Percentiles rank a stretch among this genome's conserved stretches.
These are phyloP conservation scores for Nothophoma quercina DNA, from an alignment of 2,329 filamentous ascomycete genomes.

Conservation along the genomic window DNA sequence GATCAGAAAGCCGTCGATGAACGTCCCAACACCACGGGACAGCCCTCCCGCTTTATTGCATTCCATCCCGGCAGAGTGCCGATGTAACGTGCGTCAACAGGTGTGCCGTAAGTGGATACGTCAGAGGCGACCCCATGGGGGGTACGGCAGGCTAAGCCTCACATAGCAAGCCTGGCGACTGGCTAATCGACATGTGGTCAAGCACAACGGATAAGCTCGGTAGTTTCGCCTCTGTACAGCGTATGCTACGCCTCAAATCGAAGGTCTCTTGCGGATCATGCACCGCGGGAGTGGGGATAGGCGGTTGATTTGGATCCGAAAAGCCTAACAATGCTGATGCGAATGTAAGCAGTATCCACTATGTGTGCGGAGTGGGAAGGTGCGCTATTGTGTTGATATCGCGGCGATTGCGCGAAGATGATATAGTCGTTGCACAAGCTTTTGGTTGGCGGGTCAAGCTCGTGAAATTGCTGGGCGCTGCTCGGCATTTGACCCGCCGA, in stretches of 20 bases:
- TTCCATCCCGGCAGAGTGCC: background rate
- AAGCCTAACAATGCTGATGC: background rate
- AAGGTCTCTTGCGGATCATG: background rate
- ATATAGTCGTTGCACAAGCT: conserved; percentile 8
- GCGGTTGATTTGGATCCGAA: conserved; percentile 12
- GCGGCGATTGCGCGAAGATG: background rate
- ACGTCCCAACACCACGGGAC: background rate
- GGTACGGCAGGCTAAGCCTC: background rate
- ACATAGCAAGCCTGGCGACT: background rate
- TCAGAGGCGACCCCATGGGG: conserved; percentile 11
- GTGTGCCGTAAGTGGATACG: background rate
- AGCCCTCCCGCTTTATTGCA: background rate
- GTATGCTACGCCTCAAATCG: background rate
- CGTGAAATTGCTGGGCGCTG: background rate
- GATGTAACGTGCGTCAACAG: conserved; percentile 3
- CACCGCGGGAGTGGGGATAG: background rate
- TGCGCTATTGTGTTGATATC: conserved; percentile 5
- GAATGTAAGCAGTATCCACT: background rate
- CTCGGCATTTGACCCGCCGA: conserved; percentile 1
- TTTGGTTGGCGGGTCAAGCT: conserved; percentile 5
- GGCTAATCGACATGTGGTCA: background rate
- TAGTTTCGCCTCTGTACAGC: background rate
- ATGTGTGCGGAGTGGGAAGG: background rate
- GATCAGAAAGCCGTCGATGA: background rate
- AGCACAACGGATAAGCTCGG: conserved; percentile 3